Base-by-base conservation (phyloP, 495 filamentous ascomycete genomes). In the Apodospora peruviana region DNA sequence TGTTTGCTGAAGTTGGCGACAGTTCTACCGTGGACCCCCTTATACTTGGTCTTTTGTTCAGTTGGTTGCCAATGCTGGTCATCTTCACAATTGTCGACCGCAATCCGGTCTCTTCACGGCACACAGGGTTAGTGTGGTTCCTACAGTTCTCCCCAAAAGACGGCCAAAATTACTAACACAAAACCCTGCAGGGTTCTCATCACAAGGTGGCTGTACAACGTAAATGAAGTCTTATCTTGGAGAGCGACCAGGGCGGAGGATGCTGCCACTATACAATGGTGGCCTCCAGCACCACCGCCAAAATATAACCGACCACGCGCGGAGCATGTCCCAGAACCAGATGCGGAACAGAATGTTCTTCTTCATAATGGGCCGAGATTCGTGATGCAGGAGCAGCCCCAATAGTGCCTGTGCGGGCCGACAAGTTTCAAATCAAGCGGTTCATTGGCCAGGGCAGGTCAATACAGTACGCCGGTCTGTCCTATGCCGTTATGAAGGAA, bases 371-470 rank as follows among this genome's bases (percentile, higher is more conserved):
- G n/a, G n/a, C n/a, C 29, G n/a, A 40, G 17, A 41, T 47, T 19
- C 2, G 20, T 17, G 16, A 18, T 7, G 7, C 8, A 12, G 7
- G 3, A 3, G 35, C 25, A 18, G 14, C 43, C 25, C 4, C 8
- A 34, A 27, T 14, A 1, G 20, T 14, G 5, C 40, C 14, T 7
- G 11, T 16, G 8, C 5, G 4, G 25, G 21, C 49, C 41, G 4
- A 16, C 21, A 2, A 16, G 32, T 9, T 34, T 45, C 21, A 12
- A 21, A 23, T 3, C 44, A 2, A 32, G 24, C 4, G 24, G 17
- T 54, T 54, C 24, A 43, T 54, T 19, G 51, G 51, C 5, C 51
- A 54, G 35, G 51, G 51, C 19, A 25, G 51, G 16, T 16, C 12
- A 1, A 40, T 49, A 11, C 32, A 46, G 27, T 54, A 54, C 34